Evolutionary conservation across 78 protist genomes (phyloP), one percentile per base, ranked within the genome.

Genomic region (Pelomyxa schiedti): DNA sequence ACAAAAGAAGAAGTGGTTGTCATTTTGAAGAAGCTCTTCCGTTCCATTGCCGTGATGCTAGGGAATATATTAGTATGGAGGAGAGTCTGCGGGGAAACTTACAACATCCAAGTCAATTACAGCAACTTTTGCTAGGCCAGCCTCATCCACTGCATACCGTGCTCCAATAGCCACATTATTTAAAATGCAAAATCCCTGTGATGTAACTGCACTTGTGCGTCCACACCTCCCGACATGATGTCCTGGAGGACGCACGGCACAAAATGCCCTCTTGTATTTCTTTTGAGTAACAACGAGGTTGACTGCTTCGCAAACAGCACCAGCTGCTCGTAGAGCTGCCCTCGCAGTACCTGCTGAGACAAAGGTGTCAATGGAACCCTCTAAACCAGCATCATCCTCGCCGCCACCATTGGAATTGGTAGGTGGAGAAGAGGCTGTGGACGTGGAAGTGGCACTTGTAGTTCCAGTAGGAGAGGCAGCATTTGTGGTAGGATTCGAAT

Each of bases 311-410:
- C 58, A 47, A 16, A 47, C 58, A 16, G 58, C 58, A 16, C 58
- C 58, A 16, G 58, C 58, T 16, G 58, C 58, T 16, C 32, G 16
- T 16, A 16, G 16, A 16, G 58, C 58, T 16, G 58, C 58, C 26
- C 77, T 72, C 77, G 75, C 74, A 16, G 90, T 77, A 36, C 81
- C 72, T 26, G 75, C 74, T 28, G 82, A 65, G 30, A 86, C 47
- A 66, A 77, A 76, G 1, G 90, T 86, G 77, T 86, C 87, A 65
- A 71, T n/a, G n/a, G n/a, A n/a, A n/a, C n/a, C n/a, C n/a, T n/a
- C n/a, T n/a, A n/a, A n/a, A n/a, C n/a, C n/a, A n/a, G n/a, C n/a
- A n/a, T n/a, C n/a, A n/a, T n/a, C n/a, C n/a, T n/a, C n/a, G n/a
- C n/a, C n/a, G n/a, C n/a, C n/a, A n/a, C n/a, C n/a, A n/a, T n/a